Evolutionary conservation across 176 grass and related monocot species (phyloP).

Genomic region (Melocanna baccifera): DNA sequence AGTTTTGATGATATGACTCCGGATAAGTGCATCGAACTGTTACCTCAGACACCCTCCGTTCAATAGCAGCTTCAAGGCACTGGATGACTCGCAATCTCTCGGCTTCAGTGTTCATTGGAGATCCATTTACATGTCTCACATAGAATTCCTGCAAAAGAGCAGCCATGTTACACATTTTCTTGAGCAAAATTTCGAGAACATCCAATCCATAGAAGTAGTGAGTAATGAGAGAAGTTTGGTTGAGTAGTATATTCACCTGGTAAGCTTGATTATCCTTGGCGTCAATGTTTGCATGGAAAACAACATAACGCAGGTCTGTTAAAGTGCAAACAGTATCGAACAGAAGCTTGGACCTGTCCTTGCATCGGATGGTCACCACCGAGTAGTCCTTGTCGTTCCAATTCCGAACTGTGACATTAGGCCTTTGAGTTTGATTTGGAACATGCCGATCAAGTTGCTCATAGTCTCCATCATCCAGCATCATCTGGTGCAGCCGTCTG

Average conservation of each 20-base stretch:
- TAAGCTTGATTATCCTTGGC: slow-evolving; percentile 58
- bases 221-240: background rate
- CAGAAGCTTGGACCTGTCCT: slow-evolving; percentile 79
- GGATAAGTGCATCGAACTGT: slow-evolving; percentile 14
- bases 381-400: slow-evolving; percentile 86
- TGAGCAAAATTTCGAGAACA: slow-evolving; percentile 6
- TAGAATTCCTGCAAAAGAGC: slow-evolving; percentile 62
- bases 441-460: slow-evolving; percentile 25
- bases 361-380: slow-evolving; percentile 73
- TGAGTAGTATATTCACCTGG: slow-evolving; percentile 51
- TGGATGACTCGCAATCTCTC: slow-evolving; percentile 82
- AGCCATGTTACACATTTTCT: background rate
- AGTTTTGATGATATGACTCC: background rate
- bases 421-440: slow-evolving; percentile 26
- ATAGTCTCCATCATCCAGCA: slow-evolving; percentile 58
- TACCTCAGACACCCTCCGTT: slow-evolving; percentile 91
- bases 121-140: slow-evolving; percentile 78
- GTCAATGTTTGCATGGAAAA: slow-evolving; percentile 81
- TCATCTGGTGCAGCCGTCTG: slow-evolving; percentile 83
- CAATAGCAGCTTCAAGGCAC: slow-evolving; percentile 88
- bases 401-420: slow-evolving; percentile 62
- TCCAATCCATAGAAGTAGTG: background rate
- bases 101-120: slow-evolving; percentile 77
- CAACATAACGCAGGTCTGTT: slow-evolving; percentile 71
- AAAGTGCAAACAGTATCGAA: slow-evolving; percentile 87